Evolutionary conservation across 768 basidiomycete species (phyloP).

Genomic region (Cytidiella melzeri): DNA sequence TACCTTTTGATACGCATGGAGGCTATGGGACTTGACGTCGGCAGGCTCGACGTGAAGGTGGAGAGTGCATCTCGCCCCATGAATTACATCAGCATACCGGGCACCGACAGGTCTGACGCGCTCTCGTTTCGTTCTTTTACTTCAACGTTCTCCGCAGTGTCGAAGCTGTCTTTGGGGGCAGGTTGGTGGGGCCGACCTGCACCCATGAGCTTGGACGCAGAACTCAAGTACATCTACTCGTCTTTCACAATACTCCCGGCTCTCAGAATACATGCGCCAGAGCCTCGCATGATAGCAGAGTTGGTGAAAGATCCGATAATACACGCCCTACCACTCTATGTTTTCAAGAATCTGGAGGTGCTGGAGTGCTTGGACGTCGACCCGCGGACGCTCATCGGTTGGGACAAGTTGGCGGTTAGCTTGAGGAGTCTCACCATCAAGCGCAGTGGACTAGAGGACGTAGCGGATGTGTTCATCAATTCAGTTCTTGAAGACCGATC

Average conservation of each 20-base stretch:
- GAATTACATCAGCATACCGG: constrained; percentile 58
- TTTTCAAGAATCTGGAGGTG: constrained; percentile 78
- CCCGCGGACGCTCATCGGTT: constrained; percentile 74
- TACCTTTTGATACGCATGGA: constrained; percentile 86
- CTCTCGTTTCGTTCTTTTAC: constrained; percentile 69
- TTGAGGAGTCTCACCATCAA: constrained; percentile 70
- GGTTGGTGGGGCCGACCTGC: constrained; percentile 67
- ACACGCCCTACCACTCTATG: constrained; percentile 74
- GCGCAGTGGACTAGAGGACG: constrained; percentile 76
- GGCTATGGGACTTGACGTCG: constrained; percentile 69
- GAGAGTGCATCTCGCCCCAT: constrained; percentile 71
- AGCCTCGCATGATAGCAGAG: constrained; percentile 60
- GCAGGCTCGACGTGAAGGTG: constrained; percentile 72
- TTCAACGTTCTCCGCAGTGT: constrained; percentile 72
- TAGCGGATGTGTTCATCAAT: constrained; percentile 69
- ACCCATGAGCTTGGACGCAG: constrained; percentile 54
- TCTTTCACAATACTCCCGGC: constrained; percentile 88
- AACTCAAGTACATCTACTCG: constrained; percentile 84
- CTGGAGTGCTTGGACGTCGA: constrained; percentile 78
- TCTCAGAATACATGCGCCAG: constrained; percentile 58
- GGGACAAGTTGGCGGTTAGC: constrained; percentile 71
- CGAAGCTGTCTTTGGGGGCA: constrained; percentile 63
- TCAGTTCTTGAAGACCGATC: constrained; percentile 74
- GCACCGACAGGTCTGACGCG: constrained; percentile 62
- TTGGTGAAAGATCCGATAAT: constrained; percentile 63